A percentile compares a stretch with the other conserved stretches of the same genome.
Evolutionary conservation across 768 basidiomycete species (phyloP).

Genomic region (Cubamyces lactineus): DNA sequence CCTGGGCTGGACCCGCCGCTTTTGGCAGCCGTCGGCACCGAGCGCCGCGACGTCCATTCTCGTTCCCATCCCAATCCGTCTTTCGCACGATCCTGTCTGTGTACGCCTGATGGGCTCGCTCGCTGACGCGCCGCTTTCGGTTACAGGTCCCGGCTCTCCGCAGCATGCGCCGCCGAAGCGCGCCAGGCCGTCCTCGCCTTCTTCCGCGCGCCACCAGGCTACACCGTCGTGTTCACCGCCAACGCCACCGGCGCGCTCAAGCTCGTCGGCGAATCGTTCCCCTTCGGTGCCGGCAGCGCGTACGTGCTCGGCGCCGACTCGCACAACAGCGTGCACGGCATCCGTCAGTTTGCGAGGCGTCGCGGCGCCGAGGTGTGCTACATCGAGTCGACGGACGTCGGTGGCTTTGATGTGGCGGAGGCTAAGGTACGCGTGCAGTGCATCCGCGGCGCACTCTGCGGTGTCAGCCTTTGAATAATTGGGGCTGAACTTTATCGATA

Average conservation of each 20-base stretch:
- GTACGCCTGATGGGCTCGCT: not conserved
- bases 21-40: constrained; percentile 17
- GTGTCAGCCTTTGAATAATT: not conserved
- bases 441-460: constrained; percentile 10
- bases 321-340: constrained; percentile 85
- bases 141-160: constrained; percentile 71
- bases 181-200: constrained; percentile 74
- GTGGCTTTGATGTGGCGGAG: constrained; percentile 60
- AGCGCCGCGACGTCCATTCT: constrained; percentile 12
- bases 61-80: not conserved
- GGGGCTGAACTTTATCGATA: constrained; percentile 32
- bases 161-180: constrained; percentile 68
- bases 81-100: not conserved
- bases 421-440: constrained; percentile 55
- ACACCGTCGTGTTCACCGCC: constrained; percentile 80
- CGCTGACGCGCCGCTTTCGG: constrained; percentile 6
- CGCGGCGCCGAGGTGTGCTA: constrained; percentile 64
- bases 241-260: constrained; percentile 83
- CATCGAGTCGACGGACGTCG: constrained; percentile 61
- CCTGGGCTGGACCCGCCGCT: constrained; percentile 8
- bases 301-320: constrained; percentile 77
- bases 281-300: constrained; percentile 58
- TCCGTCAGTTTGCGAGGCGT: constrained; percentile 67
- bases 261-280: constrained; percentile 80
- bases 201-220: constrained; percentile 75